phyloP scores from a whole-genome alignment of 2,329 filamentous ascomycete species.

The Colletotrichum noveboracense region DNA sequence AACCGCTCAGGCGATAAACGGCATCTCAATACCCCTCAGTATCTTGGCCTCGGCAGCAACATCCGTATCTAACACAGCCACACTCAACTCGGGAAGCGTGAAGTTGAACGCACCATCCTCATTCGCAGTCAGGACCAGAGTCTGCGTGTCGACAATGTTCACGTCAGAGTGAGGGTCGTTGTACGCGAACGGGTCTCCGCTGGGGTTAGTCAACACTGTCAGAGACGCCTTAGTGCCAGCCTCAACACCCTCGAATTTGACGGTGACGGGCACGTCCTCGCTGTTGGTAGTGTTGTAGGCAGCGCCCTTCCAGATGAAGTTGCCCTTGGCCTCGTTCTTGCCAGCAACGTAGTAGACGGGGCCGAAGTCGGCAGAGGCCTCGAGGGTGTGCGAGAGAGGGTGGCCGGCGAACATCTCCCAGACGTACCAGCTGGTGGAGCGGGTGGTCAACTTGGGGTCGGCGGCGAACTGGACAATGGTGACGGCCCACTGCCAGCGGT shows the following conservation, averaged over 20 bases:
- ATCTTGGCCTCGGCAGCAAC: not conserved
- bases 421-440: conserved; percentile 54
- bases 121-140: conserved; percentile 43
- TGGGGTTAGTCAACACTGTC: conserved; percentile 49
- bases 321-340: conserved; percentile 42
- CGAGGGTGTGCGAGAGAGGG: conserved; percentile 51
- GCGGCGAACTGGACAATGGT: conserved; percentile 56
- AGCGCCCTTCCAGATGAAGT: conserved; percentile 55
- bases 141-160: conserved; percentile 54
- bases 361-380: conserved; percentile 43
- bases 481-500: conserved; percentile 56
- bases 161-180: conserved; percentile 49
- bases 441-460: conserved; percentile 51
- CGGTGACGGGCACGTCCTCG: conserved; percentile 47
- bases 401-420: conserved; percentile 55
- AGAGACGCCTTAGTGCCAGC: conserved; percentile 44
- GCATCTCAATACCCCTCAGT: not conserved
- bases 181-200: conserved; percentile 43
- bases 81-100: conserved; percentile 57
- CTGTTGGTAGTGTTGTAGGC: conserved; percentile 56
- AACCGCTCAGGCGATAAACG: not conserved
- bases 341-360: conserved; percentile 58
- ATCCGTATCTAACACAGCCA: conserved; percentile 58
- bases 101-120: conserved; percentile 56
- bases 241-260: conserved; percentile 49